Conservation (phyloP, 495 filamentous ascomycete species). For the Neurospora terricola region DNA sequence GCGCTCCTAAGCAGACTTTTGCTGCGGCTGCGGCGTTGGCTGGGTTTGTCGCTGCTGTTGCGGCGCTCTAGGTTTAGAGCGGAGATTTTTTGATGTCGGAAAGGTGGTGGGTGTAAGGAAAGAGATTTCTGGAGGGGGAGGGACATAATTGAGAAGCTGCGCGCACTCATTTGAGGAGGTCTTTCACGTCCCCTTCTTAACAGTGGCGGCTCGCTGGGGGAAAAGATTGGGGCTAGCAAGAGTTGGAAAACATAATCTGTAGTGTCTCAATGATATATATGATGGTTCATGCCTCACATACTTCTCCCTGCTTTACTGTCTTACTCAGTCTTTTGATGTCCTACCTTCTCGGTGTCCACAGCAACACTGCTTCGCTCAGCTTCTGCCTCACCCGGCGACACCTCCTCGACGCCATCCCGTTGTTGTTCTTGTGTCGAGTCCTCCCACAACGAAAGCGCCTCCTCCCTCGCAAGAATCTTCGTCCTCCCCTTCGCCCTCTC, state of each 20-base stretch:
- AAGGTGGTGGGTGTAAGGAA: neutral
- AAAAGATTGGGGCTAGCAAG: neutral
- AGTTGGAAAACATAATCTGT: neutral
- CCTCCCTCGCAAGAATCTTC: neutral
- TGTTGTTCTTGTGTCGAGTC: neutral
- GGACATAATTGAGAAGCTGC: neutral
- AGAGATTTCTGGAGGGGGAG: no score
- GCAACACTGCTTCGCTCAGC: neutral
- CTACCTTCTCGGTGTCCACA: neutral
- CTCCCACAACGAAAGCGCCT: neutral
- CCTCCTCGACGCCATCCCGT: neutral
- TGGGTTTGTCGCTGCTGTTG: neutral
- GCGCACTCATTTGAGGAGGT: neutral
- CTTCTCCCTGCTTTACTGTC: neutral
- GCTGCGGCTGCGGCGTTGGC: neutral
- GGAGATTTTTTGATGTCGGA: neutral
- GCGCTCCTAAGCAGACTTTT: neutral
- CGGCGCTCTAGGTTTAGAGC: neutral
- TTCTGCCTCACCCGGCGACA: neutral
- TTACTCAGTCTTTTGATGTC: neutral
- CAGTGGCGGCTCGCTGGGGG: neutral
- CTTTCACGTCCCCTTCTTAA: neutral
- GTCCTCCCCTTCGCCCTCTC: neutral
- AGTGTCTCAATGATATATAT: neutral
- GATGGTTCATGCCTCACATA: neutral